phyloP scores from a whole-genome alignment of 1,284 basidiomycete genomes.

The Rhodotorula sp. region DNA sequence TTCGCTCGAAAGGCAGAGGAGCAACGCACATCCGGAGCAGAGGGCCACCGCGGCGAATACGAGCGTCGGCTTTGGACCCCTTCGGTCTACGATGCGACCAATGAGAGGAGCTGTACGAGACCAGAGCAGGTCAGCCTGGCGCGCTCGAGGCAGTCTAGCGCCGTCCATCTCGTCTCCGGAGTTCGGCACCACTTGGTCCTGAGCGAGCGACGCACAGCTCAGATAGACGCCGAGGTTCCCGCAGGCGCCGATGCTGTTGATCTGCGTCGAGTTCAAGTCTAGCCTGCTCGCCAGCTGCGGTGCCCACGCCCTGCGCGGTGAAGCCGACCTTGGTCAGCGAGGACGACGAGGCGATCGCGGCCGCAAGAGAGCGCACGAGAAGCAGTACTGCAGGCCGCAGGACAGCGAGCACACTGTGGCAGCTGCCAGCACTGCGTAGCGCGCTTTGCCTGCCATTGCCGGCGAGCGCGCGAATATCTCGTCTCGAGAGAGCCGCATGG shows the following conservation, averaged over 20 bases:
- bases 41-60: slow-evolving; percentile 25
- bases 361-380: slow-evolving; percentile 4
- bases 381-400: slow-evolving; percentile 26
- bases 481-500: neutral
- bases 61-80: slow-evolving; percentile 21
- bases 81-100: slow-evolving; percentile 33
- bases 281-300: slow-evolving; percentile 51
- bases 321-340: neutral
- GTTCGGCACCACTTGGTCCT: too few species aligned
- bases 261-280: slow-evolving; percentile 49
- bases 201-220: slow-evolving; percentile 9
- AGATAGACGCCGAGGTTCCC: slow-evolving; percentile 50
- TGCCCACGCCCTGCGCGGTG: slow-evolving; percentile 43
- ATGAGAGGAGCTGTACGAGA: slow-evolving; percentile 15
- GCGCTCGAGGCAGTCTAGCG: too few species aligned
- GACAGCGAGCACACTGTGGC: slow-evolving; percentile 12
- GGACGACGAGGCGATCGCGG: neutral
- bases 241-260: slow-evolving; percentile 51
- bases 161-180: too few species aligned
- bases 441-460: neutral
- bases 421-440: slow-evolving; percentile 8
- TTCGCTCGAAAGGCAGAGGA: too few species aligned
- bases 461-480: too few species aligned
- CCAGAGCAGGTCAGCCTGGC: too few species aligned
- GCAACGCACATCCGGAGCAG: slow-evolving; percentile 20